Conservation (phyloP, 257 asterid species). For the Capsicum pubescens region DNA sequence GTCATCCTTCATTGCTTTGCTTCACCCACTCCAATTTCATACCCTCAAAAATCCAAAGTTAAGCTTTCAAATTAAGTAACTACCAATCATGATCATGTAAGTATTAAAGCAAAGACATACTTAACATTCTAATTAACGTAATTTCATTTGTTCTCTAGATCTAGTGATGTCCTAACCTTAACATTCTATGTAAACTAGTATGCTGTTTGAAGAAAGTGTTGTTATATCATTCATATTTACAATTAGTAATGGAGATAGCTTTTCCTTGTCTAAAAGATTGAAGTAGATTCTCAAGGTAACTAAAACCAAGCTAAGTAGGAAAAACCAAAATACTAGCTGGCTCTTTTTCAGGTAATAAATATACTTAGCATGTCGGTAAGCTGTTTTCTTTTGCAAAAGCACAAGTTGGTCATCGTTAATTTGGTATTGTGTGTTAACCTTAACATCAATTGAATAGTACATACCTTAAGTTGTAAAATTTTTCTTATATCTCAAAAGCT, state of each 20-base stretch:
- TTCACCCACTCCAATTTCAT: background rate
- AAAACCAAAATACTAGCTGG: background rate
- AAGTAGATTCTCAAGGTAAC: background rate
- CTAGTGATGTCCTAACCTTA: conserved; percentile 5
- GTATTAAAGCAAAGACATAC: background rate
- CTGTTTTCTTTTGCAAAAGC: background rate
- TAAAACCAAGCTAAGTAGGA: background rate
- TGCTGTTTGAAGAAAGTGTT: background rate
- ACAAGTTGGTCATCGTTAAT: background rate
- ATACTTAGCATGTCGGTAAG: background rate
- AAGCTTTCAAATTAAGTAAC: background rate
- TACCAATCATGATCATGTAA: background rate
- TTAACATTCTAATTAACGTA: background rate
- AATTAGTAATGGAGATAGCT: background rate
- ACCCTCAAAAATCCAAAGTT: background rate
- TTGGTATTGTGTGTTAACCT: background rate
- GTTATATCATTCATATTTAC: background rate
- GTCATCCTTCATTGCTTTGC: conserved; percentile 1
- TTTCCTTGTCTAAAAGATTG: background rate
- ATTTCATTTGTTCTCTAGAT: background rate
- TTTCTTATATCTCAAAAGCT: background rate
- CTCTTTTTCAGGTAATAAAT: background rate
- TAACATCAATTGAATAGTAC: background rate
- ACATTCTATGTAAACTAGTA: background rate
- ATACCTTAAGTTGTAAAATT: background rate